phyloP scores from a whole-genome alignment of 257 asterid genomes.

The Primulina huaijiensis region DNA sequence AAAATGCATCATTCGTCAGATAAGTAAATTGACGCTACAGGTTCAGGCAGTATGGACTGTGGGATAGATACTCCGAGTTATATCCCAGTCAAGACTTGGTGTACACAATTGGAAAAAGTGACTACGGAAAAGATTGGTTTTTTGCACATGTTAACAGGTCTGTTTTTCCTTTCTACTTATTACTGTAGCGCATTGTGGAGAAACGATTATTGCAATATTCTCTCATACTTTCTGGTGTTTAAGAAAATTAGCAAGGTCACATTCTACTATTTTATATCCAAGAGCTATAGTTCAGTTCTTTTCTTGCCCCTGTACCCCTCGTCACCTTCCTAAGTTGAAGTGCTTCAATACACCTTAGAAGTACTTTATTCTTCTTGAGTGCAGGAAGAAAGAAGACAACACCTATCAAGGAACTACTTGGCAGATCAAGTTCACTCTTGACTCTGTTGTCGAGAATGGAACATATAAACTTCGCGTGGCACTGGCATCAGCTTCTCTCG shows the following conservation, averaged over 20 bases:
- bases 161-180: background rate
- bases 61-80: conserved; percentile 80
- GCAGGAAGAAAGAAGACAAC: conserved; percentile 55
- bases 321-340: background rate
- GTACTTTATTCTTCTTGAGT: background rate
- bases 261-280: background rate
- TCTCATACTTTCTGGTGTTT: conserved; percentile 9
- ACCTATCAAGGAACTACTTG: conserved; percentile 62
- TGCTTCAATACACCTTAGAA: background rate
- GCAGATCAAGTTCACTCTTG: conserved; percentile 59
- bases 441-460: conserved; percentile 36
- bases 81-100: conserved; percentile 64
- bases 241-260: background rate
- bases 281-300: background rate
- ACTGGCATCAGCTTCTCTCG: conserved; percentile 57
- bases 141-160: conserved; percentile 71
- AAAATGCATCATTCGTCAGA: background rate
- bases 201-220: background rate
- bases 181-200: background rate
- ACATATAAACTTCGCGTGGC: conserved; percentile 61
- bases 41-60: conserved; percentile 83
- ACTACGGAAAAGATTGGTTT: conserved; percentile 69
- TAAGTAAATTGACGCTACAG: conserved; percentile 32
- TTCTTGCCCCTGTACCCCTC: background rate
- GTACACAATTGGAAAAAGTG: conserved; percentile 60